These are phyloP conservation scores for Larix kaempferi DNA, from an alignment of 75 land plant species.

Conservation along the genomic window DNA sequence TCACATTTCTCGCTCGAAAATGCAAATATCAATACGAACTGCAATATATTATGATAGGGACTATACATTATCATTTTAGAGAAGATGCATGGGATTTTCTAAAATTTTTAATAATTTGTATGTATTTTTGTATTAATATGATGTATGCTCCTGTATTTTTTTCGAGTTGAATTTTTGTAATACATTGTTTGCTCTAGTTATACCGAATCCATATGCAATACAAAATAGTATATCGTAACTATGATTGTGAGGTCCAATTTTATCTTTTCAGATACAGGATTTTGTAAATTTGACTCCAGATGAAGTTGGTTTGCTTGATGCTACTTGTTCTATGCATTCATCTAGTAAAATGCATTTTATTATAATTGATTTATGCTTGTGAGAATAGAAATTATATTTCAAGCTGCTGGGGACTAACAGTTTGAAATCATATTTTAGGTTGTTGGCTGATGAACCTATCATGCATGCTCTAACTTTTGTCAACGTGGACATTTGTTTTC, in stretches of 20 bases:
- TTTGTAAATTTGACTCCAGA: neutral
- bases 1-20: too few relatives aligned
- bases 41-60: too few relatives aligned
- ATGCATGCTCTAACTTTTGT: conserved; percentile 9
- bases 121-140: too few relatives aligned
- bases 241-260: neutral
- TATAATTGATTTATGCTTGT: neutral
- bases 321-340: neutral
- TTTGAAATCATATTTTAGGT: neutral
- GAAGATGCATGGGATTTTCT: too few relatives aligned
- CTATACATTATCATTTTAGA: too few relatives aligned
- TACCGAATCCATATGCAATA: too few relatives aligned
- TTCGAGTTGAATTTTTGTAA: too few relatives aligned
- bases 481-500: conserved; percentile 9
- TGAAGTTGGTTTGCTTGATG: conserved; percentile 3
- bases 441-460: neutral
- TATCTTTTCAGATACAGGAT: neutral
- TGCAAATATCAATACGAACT: too few relatives aligned
- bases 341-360: neutral
- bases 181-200: too few relatives aligned
- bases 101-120: too few relatives aligned
- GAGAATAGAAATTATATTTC: neutral
- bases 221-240: too few relatives aligned
- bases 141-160: too few relatives aligned
- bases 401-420: neutral